Evolutionary conservation across 345 rosid genomes (phyloP), one percentile per base, ranked within the genome.

Genomic region (Eucalyptus camaldulensis): DNA sequence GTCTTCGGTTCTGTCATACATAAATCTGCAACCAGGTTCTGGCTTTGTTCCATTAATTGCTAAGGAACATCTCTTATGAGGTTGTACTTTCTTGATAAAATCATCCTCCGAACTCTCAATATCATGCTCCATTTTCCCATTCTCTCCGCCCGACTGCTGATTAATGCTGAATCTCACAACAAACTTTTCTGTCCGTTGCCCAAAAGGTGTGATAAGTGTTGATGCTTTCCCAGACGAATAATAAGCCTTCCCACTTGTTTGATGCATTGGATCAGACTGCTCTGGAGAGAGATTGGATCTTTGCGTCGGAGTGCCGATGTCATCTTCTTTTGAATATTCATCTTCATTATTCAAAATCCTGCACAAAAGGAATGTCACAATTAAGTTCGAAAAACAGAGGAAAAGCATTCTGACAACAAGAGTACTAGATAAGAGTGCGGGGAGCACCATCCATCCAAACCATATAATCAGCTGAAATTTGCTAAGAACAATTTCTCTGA

Each of bases 1-100:
- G 91, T 96, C 98, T 92, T 98, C 98, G 44, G 93, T 95, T 93
- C 94, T 93, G 89, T 98, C 97, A 90, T 95, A 95, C 99, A 97
- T 95, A 93, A 94, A 97, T 89, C 97, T 94, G 92, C 98, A 97
- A 90, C 97, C 97, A 80, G 93, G 94, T 91, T 95, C 92, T 88
- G 95, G 99, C 76, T 97, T 95, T 88, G 94, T 89, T 90, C 90
- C 92, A 91, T 92, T 94, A 88, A 96, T 88, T 50, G 88, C 91
- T 90, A 98, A 86, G 86, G 96, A 95, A 92, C 96, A 97, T 91
- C 93, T 93, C 62, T 89, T 92, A 65, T 80, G 90, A 10, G 98
- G 93, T 83, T 93, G 95, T 90, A 94, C 95, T 94, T 94, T 95
- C 94, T 93, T 95, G 87, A 98, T 94, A 51, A 97, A 89, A 88